Evolutionary conservation across 1,139 yeast species (phyloP).

Genomic region (Hyphopichia fennica): DNA sequence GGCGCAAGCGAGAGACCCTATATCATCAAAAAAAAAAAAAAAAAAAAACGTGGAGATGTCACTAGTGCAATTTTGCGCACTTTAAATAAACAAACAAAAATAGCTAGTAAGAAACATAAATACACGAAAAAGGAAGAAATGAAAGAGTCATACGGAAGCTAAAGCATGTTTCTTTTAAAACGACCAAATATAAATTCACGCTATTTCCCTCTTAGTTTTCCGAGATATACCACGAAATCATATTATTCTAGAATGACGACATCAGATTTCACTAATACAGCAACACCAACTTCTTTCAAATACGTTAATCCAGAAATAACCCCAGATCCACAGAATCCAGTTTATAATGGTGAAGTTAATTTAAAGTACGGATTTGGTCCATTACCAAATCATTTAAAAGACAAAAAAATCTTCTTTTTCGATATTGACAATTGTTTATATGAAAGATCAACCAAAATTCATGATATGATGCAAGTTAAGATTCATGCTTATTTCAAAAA

Average conservation of each 20-base stretch:
- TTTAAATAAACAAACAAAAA: too few species aligned
- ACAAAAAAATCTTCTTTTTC: conserved; percentile 67
- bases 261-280: background rate
- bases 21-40: too few species aligned
- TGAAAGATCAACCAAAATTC: conserved; percentile 69
- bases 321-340: conserved; percentile 20
- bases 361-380: conserved; percentile 52
- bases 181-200: background rate
- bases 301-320: conserved; percentile 4
- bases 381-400: conserved; percentile 27
- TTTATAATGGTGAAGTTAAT: conserved; percentile 24
- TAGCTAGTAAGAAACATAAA: too few species aligned
- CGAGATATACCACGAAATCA: background rate
- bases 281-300: background rate
- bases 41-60: too few species aligned
- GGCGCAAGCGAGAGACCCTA: too few species aligned
- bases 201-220: background rate
- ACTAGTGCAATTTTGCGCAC: too few species aligned
- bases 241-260: conserved; percentile 1
- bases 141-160: too few species aligned
- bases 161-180: too few species aligned
- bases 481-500: conserved; percentile 80
- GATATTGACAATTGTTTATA: conserved; percentile 94
- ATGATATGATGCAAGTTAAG: conserved; percentile 82
- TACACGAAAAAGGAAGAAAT: too few species aligned